phyloP scores from a whole-genome alignment of 139 green algal species.

The Coelastrella sp. region DNA sequence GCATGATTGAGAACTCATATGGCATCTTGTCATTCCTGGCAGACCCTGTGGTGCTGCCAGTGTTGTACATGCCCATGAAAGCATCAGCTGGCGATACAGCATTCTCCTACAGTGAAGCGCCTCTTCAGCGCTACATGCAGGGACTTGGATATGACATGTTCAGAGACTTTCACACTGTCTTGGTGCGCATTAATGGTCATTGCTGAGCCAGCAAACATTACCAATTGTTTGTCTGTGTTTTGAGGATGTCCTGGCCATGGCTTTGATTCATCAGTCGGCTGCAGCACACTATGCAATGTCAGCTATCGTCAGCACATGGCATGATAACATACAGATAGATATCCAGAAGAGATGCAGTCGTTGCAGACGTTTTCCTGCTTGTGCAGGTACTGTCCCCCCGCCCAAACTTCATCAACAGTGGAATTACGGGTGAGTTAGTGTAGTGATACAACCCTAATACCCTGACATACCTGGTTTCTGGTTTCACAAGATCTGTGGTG shows the following conservation, averaged over 20 bases:
- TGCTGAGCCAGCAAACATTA: too few relatives aligned
- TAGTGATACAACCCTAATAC: too few relatives aligned
- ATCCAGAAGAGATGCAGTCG: too few relatives aligned
- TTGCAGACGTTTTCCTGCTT: not conserved
- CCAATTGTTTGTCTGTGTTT: too few relatives aligned
- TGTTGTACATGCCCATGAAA: constrained; percentile 42
- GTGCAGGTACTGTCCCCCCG: constrained; percentile 52
- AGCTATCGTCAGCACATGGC: too few relatives aligned
- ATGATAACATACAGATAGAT: not conserved
- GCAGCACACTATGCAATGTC: too few relatives aligned
- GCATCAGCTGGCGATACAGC: constrained; percentile 23
- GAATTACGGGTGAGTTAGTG: constrained; percentile 22
- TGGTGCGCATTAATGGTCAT: constrained; percentile 37
- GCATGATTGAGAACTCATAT: constrained; percentile 62
- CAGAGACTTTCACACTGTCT: constrained; percentile 46
- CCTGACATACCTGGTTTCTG: too few relatives aligned
- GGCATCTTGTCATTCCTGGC: constrained; percentile 59
- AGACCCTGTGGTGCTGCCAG: constrained; percentile 54
- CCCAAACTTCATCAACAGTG: constrained; percentile 49
- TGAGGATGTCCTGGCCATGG: too few relatives aligned
- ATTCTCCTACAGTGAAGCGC: constrained; percentile 54
- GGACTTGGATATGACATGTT: constrained; percentile 33
- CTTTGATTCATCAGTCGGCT: too few relatives aligned
- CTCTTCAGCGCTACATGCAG: constrained; percentile 35
- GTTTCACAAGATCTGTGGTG: too few relatives aligned